These are phyloP conservation scores for Globisporangium canariense DNA, from an alignment of 352 stramenopile genomes.

Conservation along the genomic window DNA sequence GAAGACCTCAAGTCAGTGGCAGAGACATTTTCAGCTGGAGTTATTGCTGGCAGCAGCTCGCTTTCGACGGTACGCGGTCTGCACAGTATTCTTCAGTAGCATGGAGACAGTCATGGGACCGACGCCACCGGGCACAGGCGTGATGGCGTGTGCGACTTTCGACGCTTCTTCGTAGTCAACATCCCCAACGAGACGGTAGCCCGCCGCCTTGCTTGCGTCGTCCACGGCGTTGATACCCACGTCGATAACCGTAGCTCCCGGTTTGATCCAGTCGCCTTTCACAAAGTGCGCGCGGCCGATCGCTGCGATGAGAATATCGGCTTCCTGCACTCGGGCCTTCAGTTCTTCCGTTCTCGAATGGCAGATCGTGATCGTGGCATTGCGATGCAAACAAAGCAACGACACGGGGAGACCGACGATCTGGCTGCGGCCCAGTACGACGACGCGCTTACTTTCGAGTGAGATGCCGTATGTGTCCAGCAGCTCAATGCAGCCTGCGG, in stretches of 20 bases:
- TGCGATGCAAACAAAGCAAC: constrained; percentile 92
- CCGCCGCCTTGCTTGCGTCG: constrained; percentile 59
- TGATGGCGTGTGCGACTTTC: constrained; percentile 92
- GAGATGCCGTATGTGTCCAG: constrained; percentile 87
- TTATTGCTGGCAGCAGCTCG: background rate
- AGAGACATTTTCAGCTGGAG: background rate
- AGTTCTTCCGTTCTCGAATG: constrained; percentile 95
- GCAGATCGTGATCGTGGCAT: constrained; percentile 98
- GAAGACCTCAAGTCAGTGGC: background rate
- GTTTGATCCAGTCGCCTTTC: constrained; percentile 95
- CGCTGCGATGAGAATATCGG: constrained; percentile 97
- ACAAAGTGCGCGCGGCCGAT: constrained; percentile 94
- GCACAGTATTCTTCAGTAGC: constrained; percentile 84
- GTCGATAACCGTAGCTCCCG: constrained; percentile 96
- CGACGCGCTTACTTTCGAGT: constrained; percentile 93
- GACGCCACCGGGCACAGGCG: constrained; percentile 94
- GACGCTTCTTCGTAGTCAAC: constrained; percentile 91
- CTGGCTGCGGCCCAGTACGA: constrained; percentile 96
- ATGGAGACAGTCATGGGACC: constrained; percentile 98
- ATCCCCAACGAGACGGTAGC: constrained; percentile 96
- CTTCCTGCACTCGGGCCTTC: constrained; percentile 60
- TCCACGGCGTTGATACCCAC: constrained; percentile 98
- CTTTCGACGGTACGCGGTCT: constrained; percentile 40
- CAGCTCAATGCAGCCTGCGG: constrained; percentile 95
- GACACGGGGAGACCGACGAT: constrained; percentile 97